These are phyloP conservation scores for Mucor ambiguus DNA, from an alignment of 371 early-diverging fungal genomes.

Conservation along the genomic window DNA sequence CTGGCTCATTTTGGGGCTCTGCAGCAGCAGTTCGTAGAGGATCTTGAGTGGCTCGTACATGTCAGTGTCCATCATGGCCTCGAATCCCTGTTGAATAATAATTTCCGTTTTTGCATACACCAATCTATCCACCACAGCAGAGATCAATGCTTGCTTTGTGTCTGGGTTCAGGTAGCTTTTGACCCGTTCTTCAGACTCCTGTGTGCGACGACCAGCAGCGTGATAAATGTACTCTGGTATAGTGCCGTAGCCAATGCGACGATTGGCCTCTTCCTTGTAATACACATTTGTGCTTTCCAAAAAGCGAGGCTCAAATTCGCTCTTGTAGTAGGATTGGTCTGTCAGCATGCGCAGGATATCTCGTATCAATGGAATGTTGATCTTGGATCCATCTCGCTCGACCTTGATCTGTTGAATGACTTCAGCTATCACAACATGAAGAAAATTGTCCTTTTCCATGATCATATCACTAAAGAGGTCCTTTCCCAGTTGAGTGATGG, in stretches of 20 bases:
- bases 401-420: slow-evolving; percentile 12
- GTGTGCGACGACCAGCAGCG: slow-evolving; percentile 62
- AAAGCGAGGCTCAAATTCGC: slow-evolving; percentile 70
- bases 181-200: slow-evolving; percentile 65
- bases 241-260: slow-evolving; percentile 44
- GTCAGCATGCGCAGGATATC: slow-evolving; percentile 77
- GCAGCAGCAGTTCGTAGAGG: slow-evolving; percentile 45
- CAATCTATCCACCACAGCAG: slow-evolving; percentile 64
- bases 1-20: slow-evolving; percentile 16
- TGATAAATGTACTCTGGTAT: slow-evolving; percentile 69
- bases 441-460: slow-evolving; percentile 10
- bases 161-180: slow-evolving; percentile 69
- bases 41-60: slow-evolving; percentile 59
- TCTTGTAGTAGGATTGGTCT: slow-evolving; percentile 74
- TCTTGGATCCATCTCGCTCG: slow-evolving; percentile 50
- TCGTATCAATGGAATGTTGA: slow-evolving; percentile 60
- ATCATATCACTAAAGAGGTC: slow-evolving; percentile 21
- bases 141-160: slow-evolving; percentile 59
- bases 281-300: slow-evolving; percentile 65
- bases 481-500: slow-evolving; percentile 44
- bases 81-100: slow-evolving; percentile 71
- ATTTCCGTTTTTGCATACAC: slow-evolving; percentile 61
- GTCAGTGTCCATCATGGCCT: slow-evolving; percentile 63
- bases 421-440: slow-evolving; percentile 6
- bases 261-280: slow-evolving; percentile 69